Evolutionary conservation across 495 filamentous ascomycete genomes (phyloP), one percentile per base, ranked within the genome.

Genomic region (Geoglossum glabrum): DNA sequence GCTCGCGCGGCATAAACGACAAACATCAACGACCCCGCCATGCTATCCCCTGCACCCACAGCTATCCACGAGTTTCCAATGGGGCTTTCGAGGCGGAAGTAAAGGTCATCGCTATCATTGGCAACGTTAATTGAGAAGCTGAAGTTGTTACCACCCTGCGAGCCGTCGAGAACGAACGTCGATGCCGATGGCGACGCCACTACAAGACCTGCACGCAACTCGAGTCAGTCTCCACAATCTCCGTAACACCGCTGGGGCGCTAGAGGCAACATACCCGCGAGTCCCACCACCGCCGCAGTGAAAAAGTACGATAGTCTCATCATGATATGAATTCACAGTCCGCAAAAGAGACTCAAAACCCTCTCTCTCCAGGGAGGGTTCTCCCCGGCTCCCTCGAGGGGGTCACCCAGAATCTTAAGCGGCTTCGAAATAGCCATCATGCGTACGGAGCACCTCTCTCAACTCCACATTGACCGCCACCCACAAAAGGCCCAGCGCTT

Each of bases 21-120:
- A 49, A 58, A 58, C n/a, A 58, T 58, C 25, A 58, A n/a, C 25
- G 56, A 36, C 23, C 45, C 45, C 21, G 19, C 43, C 56, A 58
- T 58, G 6, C 27, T 17, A 28, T 49, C 56, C 23, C 56, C 56
- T 3, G 30, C 25, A 17, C 56, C 56, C 30, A 58, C 56, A 0
- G 56, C 56, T 13, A 49, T 0, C 56, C 56, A 58, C 9, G 34
- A 49, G 17, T 49, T 47, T 21, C 43, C 56, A 19, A 45, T 58
- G 2, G 56, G 56, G 28, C 33, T 23, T 40, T 36, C 33, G 4
- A 58, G 21, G 3, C 40, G 56, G 30, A 58, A 58, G 38, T 27
- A 58, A 8, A 58, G 4, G n/a, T 58, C 40, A 34, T 45, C 26
- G 34, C 30, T 49, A 9, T 58, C 27, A 10, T 58, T 45, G 23